A percentile compares a stretch with the other conserved stretches of the same genome.
phyloP scores from a whole-genome alignment of 2,329 filamentous ascomycete genomes.

The Pyricularia grisea region DNA sequence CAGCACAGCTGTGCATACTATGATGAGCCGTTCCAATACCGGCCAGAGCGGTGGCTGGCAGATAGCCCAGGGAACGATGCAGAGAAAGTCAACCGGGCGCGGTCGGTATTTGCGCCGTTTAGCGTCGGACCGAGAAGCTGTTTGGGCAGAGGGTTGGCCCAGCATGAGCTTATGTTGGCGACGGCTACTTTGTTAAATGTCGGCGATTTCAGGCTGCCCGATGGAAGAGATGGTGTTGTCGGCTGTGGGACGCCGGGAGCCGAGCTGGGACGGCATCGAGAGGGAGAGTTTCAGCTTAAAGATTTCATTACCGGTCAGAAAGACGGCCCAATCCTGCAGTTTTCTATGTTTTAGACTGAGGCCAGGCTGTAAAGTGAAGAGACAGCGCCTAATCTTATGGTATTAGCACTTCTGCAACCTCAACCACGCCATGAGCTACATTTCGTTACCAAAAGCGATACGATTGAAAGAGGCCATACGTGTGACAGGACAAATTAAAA shows the following conservation, averaged over 20 bases:
- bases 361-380: no score
- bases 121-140: conserved; percentile 61
- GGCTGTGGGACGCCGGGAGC: conserved; percentile 34
- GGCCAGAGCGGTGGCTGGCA: conserved; percentile 56
- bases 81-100: conserved; percentile 43
- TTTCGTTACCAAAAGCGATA: no score
- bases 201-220: conserved; percentile 48
- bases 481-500: no score
- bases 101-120: conserved; percentile 67
- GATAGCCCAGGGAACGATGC: conserved; percentile 29
- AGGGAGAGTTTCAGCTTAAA: conserved; percentile 57
- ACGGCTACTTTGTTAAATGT: conserved; percentile 51
- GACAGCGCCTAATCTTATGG: no score
- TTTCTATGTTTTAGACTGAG: conserved; percentile 17
- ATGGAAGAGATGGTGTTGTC: conserved; percentile 37
- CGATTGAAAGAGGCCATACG: no score
- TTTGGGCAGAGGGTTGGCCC: conserved; percentile 61
- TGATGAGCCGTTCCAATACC: conserved; percentile 46
- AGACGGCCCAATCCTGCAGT: conserved; percentile 61
- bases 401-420: no score
- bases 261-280: conserved; percentile 45
- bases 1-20: conserved; percentile 59
- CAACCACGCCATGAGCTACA: no score
- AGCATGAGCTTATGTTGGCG: conserved; percentile 55
- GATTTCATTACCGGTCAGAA: conserved; percentile 69